phyloP scores from a whole-genome alignment of 2,329 filamentous ascomycete genomes.

The Fusarium longipes region DNA sequence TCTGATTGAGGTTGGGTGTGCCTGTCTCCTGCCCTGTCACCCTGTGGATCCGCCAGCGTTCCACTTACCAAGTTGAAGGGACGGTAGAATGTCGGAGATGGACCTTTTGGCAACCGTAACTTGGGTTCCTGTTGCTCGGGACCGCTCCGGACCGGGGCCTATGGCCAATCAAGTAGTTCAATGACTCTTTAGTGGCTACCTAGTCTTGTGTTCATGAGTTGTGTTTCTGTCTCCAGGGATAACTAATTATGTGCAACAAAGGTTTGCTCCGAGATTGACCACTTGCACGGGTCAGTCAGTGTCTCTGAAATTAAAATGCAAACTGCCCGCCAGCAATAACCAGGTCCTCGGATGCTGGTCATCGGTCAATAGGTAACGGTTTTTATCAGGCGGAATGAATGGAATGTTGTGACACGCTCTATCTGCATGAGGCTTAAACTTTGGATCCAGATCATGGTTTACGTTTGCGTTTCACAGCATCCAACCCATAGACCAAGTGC shows the following conservation, averaged over 20 bases:
- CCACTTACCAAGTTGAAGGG: constrained; percentile 26
- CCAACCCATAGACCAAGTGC: constrained; percentile 10
- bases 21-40: not conserved
- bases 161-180: not conserved
- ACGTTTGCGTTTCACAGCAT: constrained; percentile 8
- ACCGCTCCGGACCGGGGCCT: constrained; percentile 16
- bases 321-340: not conserved
- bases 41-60: constrained; percentile 7
- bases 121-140: constrained; percentile 31
- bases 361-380: constrained; percentile 9
- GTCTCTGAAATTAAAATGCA: constrained; percentile 4
- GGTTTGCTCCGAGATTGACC: not conserved
- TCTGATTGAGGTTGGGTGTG: constrained; percentile 25
- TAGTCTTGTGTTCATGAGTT: constrained; percentile 21
- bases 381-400: constrained; percentile 16
- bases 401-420: constrained; percentile 28
- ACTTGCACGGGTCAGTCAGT: constrained; percentile 8
- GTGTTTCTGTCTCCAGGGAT: constrained; percentile 13
- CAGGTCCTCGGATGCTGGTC: constrained; percentile 16
- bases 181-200: constrained; percentile 21
- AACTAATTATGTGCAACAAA: not conserved
- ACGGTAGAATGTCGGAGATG: constrained; percentile 28
- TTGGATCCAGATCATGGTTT: constrained; percentile 19
- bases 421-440: constrained; percentile 29
- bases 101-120: constrained; percentile 23